These are phyloP conservation scores for Astragalus membranaceus DNA, from an alignment of 306 rosid genomes.

Conservation along the genomic window DNA sequence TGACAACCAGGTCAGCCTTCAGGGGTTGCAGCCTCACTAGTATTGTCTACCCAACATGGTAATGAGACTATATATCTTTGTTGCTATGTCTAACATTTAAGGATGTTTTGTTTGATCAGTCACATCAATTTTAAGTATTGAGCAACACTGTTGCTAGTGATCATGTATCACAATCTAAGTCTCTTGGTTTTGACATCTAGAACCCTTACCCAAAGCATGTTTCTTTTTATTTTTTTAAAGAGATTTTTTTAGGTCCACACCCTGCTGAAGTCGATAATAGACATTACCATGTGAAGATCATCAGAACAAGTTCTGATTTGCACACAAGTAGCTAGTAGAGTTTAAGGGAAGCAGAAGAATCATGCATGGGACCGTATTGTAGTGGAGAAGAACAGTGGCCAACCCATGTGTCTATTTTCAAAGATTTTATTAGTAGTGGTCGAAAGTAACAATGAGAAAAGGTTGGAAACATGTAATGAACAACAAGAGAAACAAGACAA, in stretches of 20 bases:
- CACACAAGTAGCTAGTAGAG: constrained; percentile 13
- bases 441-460: constrained; percentile 26
- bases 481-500: constrained; percentile 26
- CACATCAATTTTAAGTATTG: background rate
- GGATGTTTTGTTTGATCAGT: constrained; percentile 8
- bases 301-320: constrained; percentile 13
- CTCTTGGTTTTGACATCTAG: too few relatives aligned
- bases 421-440: constrained; percentile 14
- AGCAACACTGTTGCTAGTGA: background rate
- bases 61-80: background rate
- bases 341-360: constrained; percentile 23
- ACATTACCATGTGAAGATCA: constrained; percentile 55
- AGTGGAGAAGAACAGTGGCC: constrained; percentile 29
- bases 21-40: constrained; percentile 34
- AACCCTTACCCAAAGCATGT: too few relatives aligned
- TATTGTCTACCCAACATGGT: constrained; percentile 30
- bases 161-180: background rate
- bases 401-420: constrained; percentile 43
- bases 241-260: constrained; percentile 33
- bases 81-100: background rate
- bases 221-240: background rate
- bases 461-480: constrained; percentile 1
- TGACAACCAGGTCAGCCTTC: constrained; percentile 30
- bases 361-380: constrained; percentile 33
- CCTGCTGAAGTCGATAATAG: constrained; percentile 12